Base-by-base conservation (phyloP, 2,329 filamentous ascomycete genomes). In the Coniosporium tulheliwenetii region DNA sequence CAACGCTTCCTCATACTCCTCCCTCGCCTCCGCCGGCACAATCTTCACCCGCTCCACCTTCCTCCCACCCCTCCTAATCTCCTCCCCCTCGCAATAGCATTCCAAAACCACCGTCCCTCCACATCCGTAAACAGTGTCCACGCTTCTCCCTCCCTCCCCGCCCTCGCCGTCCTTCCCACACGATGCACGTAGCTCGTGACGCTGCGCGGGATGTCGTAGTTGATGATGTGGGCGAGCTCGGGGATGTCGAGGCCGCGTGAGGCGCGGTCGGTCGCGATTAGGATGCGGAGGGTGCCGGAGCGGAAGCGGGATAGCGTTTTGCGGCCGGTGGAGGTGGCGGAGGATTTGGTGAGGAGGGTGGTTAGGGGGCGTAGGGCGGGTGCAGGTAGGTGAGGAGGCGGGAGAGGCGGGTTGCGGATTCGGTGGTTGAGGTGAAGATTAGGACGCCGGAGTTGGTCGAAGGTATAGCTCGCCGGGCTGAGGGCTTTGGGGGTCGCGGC, bases 21-120 rank as follows among this genome's bases (percentile, higher is more conserved):
- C 16, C 10, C 36, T 26, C 36, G 7, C n/a, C 36, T 52, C 50
- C 15, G 58, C 57, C 39, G 59, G 43, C 44, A 61, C 56, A 51
- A 62, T 56, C 39, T 63, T 64, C 35, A 64, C 50, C 36, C 69
- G 62, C 46, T 61, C 59, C 19, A 71, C 63, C 45, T 62, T 67
- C 42, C 53, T 57, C 3, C 47, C 55, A 3, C 54, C 55, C 38
- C 74, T 65, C 43, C 62, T 57, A 4, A 78, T 66, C 43, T 67
- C 70, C 16, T 60, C 54, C 66, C 65, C 42, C 70, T 72, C 1
- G 77, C 81, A 45, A 96, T 79, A 50, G 83, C 81, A 44, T 81
- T 81, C 73, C 84, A 86, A 62, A 96, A 98, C 87, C 91, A 94
- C 36, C 81, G 75, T 15, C 79, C 86, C 61, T 98, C 87, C 2